phyloP scores from a whole-genome alignment of 352 stramenopile genomes.

The Phytopythium mirpurense region DNA sequence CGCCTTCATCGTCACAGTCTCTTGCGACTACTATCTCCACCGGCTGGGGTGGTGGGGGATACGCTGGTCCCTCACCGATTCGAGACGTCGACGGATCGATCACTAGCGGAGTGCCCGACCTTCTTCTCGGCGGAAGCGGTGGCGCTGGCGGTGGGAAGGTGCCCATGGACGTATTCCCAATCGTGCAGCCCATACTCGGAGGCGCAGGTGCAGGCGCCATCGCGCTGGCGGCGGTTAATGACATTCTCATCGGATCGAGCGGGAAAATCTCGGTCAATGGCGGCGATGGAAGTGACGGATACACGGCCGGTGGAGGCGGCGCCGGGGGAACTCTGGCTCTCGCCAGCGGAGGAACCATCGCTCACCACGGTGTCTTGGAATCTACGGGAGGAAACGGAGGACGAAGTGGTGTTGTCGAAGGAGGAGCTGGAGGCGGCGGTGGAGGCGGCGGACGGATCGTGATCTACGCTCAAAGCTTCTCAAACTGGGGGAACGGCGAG shows the following conservation, averaged over 20 bases:
- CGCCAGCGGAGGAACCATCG: constrained; percentile 39
- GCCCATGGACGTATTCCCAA: constrained; percentile 74
- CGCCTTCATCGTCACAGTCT: neutral
- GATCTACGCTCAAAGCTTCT: constrained; percentile 90
- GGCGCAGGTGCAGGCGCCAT: constrained; percentile 87
- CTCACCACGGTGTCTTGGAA: constrained; percentile 71
- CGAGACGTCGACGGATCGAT: neutral
- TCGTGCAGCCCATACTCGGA: constrained; percentile 70
- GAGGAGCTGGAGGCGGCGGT: constrained; percentile 3
- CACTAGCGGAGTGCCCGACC: constrained; percentile 39
- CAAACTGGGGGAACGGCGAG: constrained; percentile 71
- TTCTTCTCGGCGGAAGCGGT: constrained; percentile 87
- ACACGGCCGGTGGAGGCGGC: constrained; percentile 53
- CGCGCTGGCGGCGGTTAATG: constrained; percentile 90
- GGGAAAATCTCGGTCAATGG: constrained; percentile 78
- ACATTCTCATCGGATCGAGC: constrained; percentile 87
- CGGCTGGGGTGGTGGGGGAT: constrained; percentile 36
- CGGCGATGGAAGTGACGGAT: constrained; percentile 37
- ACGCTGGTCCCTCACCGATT: neutral
- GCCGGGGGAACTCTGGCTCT: constrained; percentile 50
- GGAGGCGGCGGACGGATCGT: constrained; percentile 82
- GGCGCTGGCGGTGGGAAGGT: constrained; percentile 80
- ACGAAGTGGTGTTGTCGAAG: constrained; percentile 14
- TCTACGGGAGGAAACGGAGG: constrained; percentile 82
- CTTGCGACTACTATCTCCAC: constrained; percentile 32